Percentiles rank a stretch among this genome's conserved stretches.
Evolutionary conservation across 148 eudicot genomes (phyloP).

Genomic region (Selenicereus undatus): DNA sequence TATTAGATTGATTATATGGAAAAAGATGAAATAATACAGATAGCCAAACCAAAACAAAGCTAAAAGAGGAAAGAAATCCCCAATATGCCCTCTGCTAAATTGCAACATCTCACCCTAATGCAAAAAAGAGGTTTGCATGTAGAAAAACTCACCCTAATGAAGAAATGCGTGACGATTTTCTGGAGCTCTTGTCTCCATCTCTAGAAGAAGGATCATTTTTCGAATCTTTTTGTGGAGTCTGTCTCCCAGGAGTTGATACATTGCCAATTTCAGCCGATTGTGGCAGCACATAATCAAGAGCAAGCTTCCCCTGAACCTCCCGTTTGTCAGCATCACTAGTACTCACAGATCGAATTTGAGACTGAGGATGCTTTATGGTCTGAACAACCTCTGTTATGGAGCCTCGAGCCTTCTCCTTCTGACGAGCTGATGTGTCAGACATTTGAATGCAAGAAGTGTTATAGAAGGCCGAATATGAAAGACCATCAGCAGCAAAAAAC

Average conservation of each 20-base stretch:
- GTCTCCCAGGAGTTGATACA: constrained; percentile 46
- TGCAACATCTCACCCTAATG: too few relatives aligned
- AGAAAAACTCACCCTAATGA: constrained; percentile 55
- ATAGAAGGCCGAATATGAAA: neutral
- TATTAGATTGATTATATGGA: neutral
- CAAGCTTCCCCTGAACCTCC: constrained; percentile 38
- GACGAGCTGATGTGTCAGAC: constrained; percentile 66
- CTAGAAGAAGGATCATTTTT: constrained; percentile 32
- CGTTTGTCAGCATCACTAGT: constrained; percentile 29
- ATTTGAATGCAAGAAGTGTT: constrained; percentile 9
- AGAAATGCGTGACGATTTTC: constrained; percentile 65
- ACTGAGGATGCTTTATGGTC: constrained; percentile 72
- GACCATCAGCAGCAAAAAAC: neutral
- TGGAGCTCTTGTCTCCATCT: constrained; percentile 41
- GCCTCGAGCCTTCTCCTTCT: constrained; percentile 86
- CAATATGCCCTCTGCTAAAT: neutral
- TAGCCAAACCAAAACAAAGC: neutral
- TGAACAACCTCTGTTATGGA: constrained; percentile 94
- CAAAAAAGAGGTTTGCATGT: neutral
- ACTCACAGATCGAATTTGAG: constrained; percentile 41
- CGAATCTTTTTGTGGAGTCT: constrained; percentile 42
- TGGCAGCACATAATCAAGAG: constrained; percentile 47
- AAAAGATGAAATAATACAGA: neutral
- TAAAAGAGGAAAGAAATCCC: constrained; percentile 6
- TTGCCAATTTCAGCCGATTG: constrained; percentile 38